Evolutionary conservation across 2,329 filamentous ascomycete species (phyloP), one percentile per base, ranked within the genome.

Genomic region (Phaeosphaeriaceae sp.): DNA sequence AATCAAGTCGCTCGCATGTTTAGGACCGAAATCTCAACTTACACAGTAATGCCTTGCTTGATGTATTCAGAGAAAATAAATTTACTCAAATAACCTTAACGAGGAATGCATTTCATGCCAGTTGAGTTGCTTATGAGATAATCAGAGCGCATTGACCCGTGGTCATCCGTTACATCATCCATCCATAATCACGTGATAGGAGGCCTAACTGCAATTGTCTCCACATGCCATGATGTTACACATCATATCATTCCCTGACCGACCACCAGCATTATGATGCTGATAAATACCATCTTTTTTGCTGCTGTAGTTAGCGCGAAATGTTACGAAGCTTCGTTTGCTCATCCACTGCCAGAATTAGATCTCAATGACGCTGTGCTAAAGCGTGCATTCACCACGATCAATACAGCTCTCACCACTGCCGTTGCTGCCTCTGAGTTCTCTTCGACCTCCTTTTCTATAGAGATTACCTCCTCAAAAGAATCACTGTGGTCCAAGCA

Each of bases 391-490:
- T 73, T 74, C 37, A 49, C 58, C 2, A 35, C 54, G n/a, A 66
- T 77, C 40, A 52, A 60, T 21, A 39, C 47, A 3, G 56, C 61
- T 1, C 51, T 75, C 12, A 54, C 55, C 1, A 52, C 57, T 6
- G 45, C 67, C 8, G 52, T 70, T 12, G 60, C 58, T n/a, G 60
- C 52, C 5, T 56, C 66, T 6, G 52, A 73, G 42, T 74, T 63
- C 50, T 60, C 61, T 17, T 55, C 64, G 26, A 68, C 68, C 3
- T 77, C 74, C 1, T 74, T 74, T 52, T 77, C 76, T 1, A 52
- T 77, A 37, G 72, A 73, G 36, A 52, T 77, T 15, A 77, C 75
- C 1, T 76, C 74, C 1, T 60, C 62, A 1, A 66, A 73, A 28
- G 57, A 69, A 29, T 68, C 71, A 1, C 58, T 78, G 7, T 77